These are phyloP conservation scores for Paxillus involutus DNA, from an alignment of 768 basidiomycete genomes.

Conservation along the genomic window DNA sequence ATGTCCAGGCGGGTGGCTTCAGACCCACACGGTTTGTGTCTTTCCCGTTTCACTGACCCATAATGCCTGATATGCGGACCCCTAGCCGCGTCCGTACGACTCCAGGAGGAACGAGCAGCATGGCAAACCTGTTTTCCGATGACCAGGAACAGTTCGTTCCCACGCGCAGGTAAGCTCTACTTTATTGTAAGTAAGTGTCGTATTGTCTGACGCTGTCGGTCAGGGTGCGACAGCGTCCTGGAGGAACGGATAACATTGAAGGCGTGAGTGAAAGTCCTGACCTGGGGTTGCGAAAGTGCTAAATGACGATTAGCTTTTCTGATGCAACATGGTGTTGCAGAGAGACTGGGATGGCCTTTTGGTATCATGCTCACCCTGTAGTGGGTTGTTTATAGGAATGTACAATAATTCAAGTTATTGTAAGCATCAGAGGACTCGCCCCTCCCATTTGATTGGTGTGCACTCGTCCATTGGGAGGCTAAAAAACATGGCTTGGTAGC, in stretches of 20 bases:
- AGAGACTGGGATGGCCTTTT: background rate
- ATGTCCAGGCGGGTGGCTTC: conserved; percentile 12
- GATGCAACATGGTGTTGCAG: background rate
- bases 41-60: background rate
- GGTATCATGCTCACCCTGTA: background rate
- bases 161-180: conserved; percentile 54
- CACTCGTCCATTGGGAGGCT: too few species aligned
- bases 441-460: too few species aligned
- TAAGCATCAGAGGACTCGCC: too few species aligned
- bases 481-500: conserved; percentile 51
- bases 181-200: background rate
- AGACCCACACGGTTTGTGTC: conserved; percentile 52
- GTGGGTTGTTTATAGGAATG: background rate
- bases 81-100: conserved; percentile 33
- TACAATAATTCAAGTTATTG: background rate
- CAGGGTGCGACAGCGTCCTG: conserved; percentile 69
- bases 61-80: conserved; percentile 1
- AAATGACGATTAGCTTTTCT: conserved; percentile 28
- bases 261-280: conserved; percentile 27
- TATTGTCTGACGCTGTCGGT: background rate
- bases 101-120: conserved; percentile 29
- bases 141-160: conserved; percentile 58
- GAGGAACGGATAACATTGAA: conserved; percentile 61
- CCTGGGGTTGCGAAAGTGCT: conserved; percentile 4
- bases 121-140: conserved; percentile 44